Evolutionary conservation across 2,329 filamentous ascomycete species (phyloP), one percentile per base, ranked within the genome.

Genomic region (Xylariaceae sp.): DNA sequence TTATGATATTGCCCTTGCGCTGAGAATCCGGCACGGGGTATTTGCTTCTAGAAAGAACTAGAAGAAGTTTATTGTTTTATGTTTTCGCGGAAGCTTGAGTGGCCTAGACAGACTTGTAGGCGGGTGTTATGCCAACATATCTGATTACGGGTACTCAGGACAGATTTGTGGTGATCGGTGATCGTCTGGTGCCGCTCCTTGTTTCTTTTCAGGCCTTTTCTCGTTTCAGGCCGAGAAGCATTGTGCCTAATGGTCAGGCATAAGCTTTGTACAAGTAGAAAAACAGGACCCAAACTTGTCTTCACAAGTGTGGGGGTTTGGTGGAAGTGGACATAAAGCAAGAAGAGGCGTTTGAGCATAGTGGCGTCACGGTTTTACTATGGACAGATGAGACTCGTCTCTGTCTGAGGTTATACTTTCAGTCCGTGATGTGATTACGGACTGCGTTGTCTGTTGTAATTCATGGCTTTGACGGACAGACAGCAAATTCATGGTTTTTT

Each of bases 221-320:
- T 2, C 48, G 29, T 42, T 50, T 46, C 11, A 47, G 32, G 27
- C 31, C 31, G 32, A 52, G 6, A 37, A 29, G 55, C 31, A 39
- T 27, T 4, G 5, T 46, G 40, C 32, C 4, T 31, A 4, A 3
- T n/a, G 8, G 34, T 32, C 19, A 19, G 34, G 39, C 45, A 48
- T 56, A 44, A 55, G 46, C 44, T 56, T 54, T 60, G 51, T 59
- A 61, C 40, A 54, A 60, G 39, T 49, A 51, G 40, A 52, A 51
- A 51, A 5, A 55, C 19, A 19, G 55, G 57, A 8, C 30, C 26
- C 48, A 19, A 19, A 19, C 47, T 41, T 50, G 42, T 31, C 39
- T 50, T 51, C 11, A n/a, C 5, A 6, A 19, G 37, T n/a, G 19
- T 8, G 45, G 51, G 26, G 29, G 30, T 35, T 42, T 19, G 19